Evolutionary conservation across 2,329 filamentous ascomycete genomes (phyloP), one percentile per base, ranked within the genome.

Genomic region (Teratosphaeria zuluensis): DNA sequence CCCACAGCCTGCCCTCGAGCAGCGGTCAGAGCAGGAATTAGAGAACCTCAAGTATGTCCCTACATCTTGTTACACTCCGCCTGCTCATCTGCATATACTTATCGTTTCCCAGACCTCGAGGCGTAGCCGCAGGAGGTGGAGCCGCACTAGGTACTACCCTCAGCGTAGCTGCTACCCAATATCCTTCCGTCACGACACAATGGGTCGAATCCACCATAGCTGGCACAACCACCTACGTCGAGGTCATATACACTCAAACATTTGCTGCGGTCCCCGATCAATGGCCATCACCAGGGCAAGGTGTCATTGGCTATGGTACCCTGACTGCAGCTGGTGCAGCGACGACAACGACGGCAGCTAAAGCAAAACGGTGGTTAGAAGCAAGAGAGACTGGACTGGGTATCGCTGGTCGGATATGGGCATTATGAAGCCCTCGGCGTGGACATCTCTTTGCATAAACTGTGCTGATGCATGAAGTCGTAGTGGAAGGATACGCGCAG

Each of bases 241-340:
- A 63, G 28, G 58, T 67, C 59, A 56, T 65, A 56, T 71, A 69
- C 63, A 70, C 69, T 1, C 70, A 72, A 51, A 66, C 64, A 9
- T 72, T 71, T 58, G 62, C 62, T 8, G 51, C 56, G 12, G 63
- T 70, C 1, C 69, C 68, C 11, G 65, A 68, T 42, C 68, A 72
- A 56, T 60, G 58, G 55, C 61, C 66, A 9, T 62, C 59, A 2
- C 63, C 70, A 0, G 62, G 58, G 28, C 51, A 51, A 14, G 70
- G 70, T 21, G 16, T 33, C 1, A 69, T 72, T 42, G 70, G 70
- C 46, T 54, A 65, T 24, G 70, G 70, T 16, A 70, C 64, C 0
- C 51, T 66, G 30, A 61, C 53, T 38, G 58, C 60, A 54, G 54
- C 57, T 28, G 38, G 21, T 9, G 24, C 12, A 30, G 21, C 52